These are phyloP conservation scores for Colletotrichum noveboracense DNA, from an alignment of 2,329 filamentous ascomycete species.

Conservation along the genomic window DNA sequence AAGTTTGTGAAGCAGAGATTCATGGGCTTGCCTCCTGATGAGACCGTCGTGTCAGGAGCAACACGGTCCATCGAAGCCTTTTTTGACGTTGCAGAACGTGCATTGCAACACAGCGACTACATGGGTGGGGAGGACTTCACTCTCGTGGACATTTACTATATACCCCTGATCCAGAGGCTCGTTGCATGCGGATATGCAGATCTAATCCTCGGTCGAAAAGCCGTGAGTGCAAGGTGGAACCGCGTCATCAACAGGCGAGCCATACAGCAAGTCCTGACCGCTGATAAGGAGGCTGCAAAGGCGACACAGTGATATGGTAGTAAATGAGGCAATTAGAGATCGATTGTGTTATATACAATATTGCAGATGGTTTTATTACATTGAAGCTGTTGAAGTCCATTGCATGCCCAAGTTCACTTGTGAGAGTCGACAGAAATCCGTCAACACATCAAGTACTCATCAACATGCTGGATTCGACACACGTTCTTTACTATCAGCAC, in stretches of 20 bases:
- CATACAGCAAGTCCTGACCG: conserved; percentile 38
- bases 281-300: conserved; percentile 35
- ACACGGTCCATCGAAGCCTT: conserved; percentile 42
- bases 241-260: conserved; percentile 39
- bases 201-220: conserved; percentile 36
- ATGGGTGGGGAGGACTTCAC: conserved; percentile 50
- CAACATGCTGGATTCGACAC: neutral
- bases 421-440: neutral
- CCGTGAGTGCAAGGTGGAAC: conserved; percentile 47
- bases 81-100: conserved; percentile 46
- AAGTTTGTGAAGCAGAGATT: conserved; percentile 48
- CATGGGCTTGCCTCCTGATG: conserved; percentile 45
- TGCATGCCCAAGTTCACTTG: neutral
- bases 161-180: conserved; percentile 47
- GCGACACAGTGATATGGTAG: conserved; percentile 27
- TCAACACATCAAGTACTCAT: neutral
- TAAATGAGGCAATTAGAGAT: neutral
- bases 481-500: neutral
- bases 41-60: conserved; percentile 41
- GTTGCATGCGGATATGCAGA: conserved; percentile 44
- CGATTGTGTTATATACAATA: neutral
- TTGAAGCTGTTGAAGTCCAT: neutral
- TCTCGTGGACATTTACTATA: conserved; percentile 52
- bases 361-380: neutral
- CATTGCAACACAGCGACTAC: conserved; percentile 43